Percentiles rank a stretch among this genome's conserved stretches.
Conservation (phyloP, 768 basidiomycete species). For the Amanita pseudoporphyria region DNA sequence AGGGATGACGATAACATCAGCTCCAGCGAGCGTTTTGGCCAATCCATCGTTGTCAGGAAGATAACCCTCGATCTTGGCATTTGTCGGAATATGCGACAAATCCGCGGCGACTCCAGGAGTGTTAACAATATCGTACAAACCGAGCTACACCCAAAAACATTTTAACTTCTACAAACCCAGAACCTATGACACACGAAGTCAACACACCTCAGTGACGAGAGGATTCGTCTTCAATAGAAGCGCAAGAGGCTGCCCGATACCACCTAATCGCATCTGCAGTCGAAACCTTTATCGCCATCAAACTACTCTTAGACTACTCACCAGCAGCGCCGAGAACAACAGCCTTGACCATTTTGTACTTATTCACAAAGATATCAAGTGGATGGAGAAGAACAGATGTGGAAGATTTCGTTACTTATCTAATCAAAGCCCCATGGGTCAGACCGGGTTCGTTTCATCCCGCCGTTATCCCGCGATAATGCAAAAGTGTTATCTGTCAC, state of each 20-base stretch:
- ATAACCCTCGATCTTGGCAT: constrained; percentile 77
- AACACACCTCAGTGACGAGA: constrained; percentile 60
- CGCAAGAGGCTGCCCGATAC: constrained; percentile 94
- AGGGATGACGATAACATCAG: constrained; percentile 89
- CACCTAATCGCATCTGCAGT: constrained; percentile 34
- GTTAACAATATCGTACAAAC: constrained; percentile 93
- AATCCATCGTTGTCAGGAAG: constrained; percentile 74
- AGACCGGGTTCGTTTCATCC: neutral
- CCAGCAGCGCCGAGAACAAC: constrained; percentile 97
- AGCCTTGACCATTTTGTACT: constrained; percentile 52
- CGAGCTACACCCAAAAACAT: constrained; percentile 41
- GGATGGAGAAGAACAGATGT: neutral
- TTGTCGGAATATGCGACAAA: constrained; percentile 87
- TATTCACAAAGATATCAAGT: neutral
- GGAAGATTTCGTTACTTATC: neutral
- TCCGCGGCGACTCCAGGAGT: constrained; percentile 97
- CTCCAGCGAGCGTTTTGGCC: constrained; percentile 73
- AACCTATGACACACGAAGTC: neutral
- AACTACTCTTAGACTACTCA: constrained; percentile 24
- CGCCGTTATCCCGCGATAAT: too few relatives aligned
- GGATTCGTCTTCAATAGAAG: constrained; percentile 86
- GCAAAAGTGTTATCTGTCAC: neutral
- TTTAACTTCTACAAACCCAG: neutral
- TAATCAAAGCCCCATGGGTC: neutral
- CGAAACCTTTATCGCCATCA: constrained; percentile 7